These are phyloP conservation scores for Tagetes patula DNA, from an alignment of 129 eudicot genomes.

Conservation along the genomic window DNA sequence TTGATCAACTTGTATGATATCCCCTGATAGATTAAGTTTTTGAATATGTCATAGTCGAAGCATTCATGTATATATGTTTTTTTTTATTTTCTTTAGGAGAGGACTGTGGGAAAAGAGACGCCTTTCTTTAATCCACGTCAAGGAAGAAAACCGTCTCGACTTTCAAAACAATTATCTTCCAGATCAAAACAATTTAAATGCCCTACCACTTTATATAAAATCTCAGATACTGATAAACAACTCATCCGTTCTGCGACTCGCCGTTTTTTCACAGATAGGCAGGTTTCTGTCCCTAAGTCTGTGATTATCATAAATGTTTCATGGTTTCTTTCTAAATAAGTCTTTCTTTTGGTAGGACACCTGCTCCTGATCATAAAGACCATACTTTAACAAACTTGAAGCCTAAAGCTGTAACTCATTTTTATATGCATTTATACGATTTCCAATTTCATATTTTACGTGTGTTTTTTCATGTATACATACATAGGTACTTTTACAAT, in stretches of 20 bases:
- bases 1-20: slow-evolving; percentile 46
- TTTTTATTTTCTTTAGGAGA: slow-evolving; percentile 11
- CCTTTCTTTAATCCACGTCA: slow-evolving; percentile 31
- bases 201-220: slow-evolving; percentile 31
- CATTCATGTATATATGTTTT: background rate
- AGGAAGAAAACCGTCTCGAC: slow-evolving; percentile 22
- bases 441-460: slow-evolving; percentile 7
- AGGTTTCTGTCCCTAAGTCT: slow-evolving; percentile 40
- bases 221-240: slow-evolving; percentile 28
- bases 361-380: slow-evolving; percentile 23
- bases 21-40: slow-evolving; percentile 8
- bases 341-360: slow-evolving; percentile 28
- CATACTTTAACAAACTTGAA: slow-evolving; percentile 30
- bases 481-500: background rate
- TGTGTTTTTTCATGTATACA: background rate
- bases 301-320: slow-evolving; percentile 13
- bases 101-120: slow-evolving; percentile 36
- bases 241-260: slow-evolving; percentile 33
- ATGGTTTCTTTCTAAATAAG: background rate
- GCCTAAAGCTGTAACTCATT: slow-evolving; percentile 47
- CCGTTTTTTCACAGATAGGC: slow-evolving; percentile 12
- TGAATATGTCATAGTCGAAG: slow-evolving; percentile 1
- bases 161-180: slow-evolving; percentile 30
- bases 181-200: slow-evolving; percentile 39
- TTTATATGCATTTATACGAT: background rate